Evolutionary conservation across 2,329 filamentous ascomycete species (phyloP), one percentile per base, ranked within the genome.

Genomic region (Xylaria sp.): DNA sequence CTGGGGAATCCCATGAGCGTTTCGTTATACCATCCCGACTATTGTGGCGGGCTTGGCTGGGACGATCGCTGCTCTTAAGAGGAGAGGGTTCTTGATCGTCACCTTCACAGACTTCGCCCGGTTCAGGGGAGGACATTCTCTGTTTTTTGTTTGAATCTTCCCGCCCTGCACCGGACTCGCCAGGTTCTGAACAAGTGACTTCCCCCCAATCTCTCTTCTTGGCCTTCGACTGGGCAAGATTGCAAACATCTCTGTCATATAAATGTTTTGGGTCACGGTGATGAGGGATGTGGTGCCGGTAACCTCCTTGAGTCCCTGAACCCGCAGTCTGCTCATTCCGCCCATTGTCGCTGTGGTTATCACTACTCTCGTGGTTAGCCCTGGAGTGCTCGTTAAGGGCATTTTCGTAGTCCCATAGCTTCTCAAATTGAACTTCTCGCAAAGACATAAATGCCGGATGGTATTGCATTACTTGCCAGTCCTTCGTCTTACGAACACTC

Each of bases 401-500:
- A 57, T 35, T 66, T 5, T 65, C 57, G 16, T 69, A 70, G 5
- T 68, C 62, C 39, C 55, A 48, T 30, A 70, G 44, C 46, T 61
- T 67, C 34, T 66, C 65, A 6, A 64, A 58, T 52, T 59, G 54
- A n/a, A 66, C 23, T 30, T 59, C 46, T 65, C 65, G n/a, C 13
- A 58, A 11, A 65, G 62, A 11, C 68, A 60, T 13, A 70, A 72
- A 71, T 4, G 61, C 44, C 10, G 69, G 69, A 59, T 72, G 70
- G 47, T 71, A 59, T 47, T 70, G 66, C 62, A 71, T 65, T 11
- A 66, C 55, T 10, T 67, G 64, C 71, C 71, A 73, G 54, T 68
- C 66, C 52, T 68, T 66, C 7, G 70, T 72, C 47, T 73, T 67
- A 13, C 70, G 68, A 51, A 72, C 59, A 48, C 66, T 68, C 55